Evolutionary conservation across 2,329 filamentous ascomycete genomes (phyloP), one percentile per base, ranked within the genome.

Genomic region (Zymoseptoria passerinii): DNA sequence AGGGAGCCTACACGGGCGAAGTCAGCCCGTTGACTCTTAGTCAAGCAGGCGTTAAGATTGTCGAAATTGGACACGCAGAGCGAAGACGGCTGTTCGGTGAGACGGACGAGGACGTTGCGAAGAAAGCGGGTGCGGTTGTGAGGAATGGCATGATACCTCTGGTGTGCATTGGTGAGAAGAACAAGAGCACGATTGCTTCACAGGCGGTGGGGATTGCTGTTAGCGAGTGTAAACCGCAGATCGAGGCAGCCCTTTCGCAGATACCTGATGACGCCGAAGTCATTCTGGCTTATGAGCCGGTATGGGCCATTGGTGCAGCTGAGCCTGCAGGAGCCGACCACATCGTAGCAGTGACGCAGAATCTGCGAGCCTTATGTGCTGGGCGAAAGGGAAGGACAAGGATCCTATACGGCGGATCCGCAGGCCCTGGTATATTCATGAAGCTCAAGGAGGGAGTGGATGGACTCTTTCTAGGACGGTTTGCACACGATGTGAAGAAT

Each of bases 31-130:
- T 81, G 4, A 82, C 85, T 1, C 78, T 95, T 23, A 76, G 78
- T 53, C 82, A 87, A 58, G 79, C 88, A 0, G 89, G 89, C 48
- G 88, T 84, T 53, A 79, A 77, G 18, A 81, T 95, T 53, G 86
- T 94, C 8, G 89, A 92, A 69, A 77, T 95, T 5, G 89, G 89
- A 1, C 90, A 95, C 70, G 90, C 90, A 1, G 90, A 95, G 74
- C 81, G 90, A 4, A 79, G 89, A 54, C 75, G 83, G 2, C 71
- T 90, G 19, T 90, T 92, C 67, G 81, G 81, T 16, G 90, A 95
- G 77, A 88, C 84, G n/a, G 87, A 94, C 66, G 80, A 77, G 16
- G 75, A 79, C 49, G 82, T 87, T 0, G 85, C 84, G 0, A 80
- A 76, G 60, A 94, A 94, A 74, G 88, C 88, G 0, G 80, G 79